These are phyloP conservation scores for Podospora fimiseda DNA, from an alignment of 495 filamentous ascomycete species.

Conservation along the genomic window DNA sequence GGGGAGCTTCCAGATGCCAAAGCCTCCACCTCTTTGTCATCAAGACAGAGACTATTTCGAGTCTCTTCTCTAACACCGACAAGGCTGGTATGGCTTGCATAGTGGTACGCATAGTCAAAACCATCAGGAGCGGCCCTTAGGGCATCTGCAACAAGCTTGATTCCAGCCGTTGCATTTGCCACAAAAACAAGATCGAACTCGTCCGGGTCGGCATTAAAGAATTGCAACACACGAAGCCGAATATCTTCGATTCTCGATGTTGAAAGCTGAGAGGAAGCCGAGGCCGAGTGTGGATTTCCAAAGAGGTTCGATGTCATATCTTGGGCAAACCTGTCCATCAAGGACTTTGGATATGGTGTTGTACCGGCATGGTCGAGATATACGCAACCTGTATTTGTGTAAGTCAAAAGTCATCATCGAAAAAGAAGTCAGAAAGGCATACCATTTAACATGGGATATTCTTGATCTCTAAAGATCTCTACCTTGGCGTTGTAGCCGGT, in stretches of 20 bases:
- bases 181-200: conserved; percentile 88
- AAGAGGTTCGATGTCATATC: conserved; percentile 75
- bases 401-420: conserved; percentile 9
- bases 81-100: conserved; percentile 81
- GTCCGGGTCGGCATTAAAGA: conserved; percentile 79
- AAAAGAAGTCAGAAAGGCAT: conserved; percentile 5
- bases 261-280: conserved; percentile 70
- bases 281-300: conserved; percentile 89
- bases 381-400: conserved; percentile 64
- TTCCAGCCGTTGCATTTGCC: conserved; percentile 84
- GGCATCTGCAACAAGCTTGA: conserved; percentile 77
- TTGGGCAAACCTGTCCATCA: conserved; percentile 67
- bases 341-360: conserved; percentile 71
- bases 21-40: conserved; percentile 57
- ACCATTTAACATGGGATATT: conserved; percentile 87
- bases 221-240: conserved; percentile 62
- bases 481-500: conserved; percentile 58
- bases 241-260: conserved; percentile 69
- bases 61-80: conserved; percentile 77
- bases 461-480: conserved; percentile 58
- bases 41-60: conserved; percentile 57
- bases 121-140: conserved; percentile 57
- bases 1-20: conserved; percentile 49
- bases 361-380: conserved; percentile 95
- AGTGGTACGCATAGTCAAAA: conserved; percentile 79